Base-by-base conservation (phyloP, 805 yeast genomes). In the Wickerhamiella qilinensis region DNA sequence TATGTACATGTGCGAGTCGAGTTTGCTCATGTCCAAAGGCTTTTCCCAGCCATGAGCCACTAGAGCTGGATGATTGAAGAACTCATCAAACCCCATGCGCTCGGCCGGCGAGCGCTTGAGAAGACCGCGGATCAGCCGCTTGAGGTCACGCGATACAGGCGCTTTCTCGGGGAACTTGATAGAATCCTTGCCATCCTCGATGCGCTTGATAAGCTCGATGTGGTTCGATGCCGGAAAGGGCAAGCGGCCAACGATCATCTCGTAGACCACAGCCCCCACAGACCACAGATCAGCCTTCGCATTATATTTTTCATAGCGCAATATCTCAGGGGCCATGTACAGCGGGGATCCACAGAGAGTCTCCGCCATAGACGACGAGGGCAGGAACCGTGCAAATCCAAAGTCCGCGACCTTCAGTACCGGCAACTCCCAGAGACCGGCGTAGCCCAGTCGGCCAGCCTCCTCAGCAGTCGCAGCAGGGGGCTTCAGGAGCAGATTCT, bases 201-300 rank as follows among this genome's bases (percentile, higher is more conserved):
- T 91, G 52, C 77, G 82, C 57, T 81, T 77, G 52, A 82, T 69
- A 39, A 91, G 67, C 54, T 88, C 96, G 44, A 91, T 75, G 56
- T 88, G 97, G 54, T 91, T 91, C 3, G 80, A 74, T 3, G 98
- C 97, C 46, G 80, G 75, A 57, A 86, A 91, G 0, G 98, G 98
- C 1, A 98, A 95, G 57, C 72, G 79, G n/a, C 97, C 97, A 22
- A 82, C 85, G 11, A 82, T 71, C 95, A 91, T 86, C 58, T 91
- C 98, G 58, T 77, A 91, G 11, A 86, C 62, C 1, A 91, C 97
- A 1, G 97, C 93, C 3, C 98, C 98, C 3, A 88, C 94, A 5
- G 96, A 85, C 98, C 98, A 91, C 46, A 91, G 60, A 55, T 91
- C 98, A 0, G 96, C 97, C 56, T 85, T 86, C 4, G 97, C 98